phyloP scores from a whole-genome alignment of 345 rosid genomes.

The Gossypium longicalyx region DNA sequence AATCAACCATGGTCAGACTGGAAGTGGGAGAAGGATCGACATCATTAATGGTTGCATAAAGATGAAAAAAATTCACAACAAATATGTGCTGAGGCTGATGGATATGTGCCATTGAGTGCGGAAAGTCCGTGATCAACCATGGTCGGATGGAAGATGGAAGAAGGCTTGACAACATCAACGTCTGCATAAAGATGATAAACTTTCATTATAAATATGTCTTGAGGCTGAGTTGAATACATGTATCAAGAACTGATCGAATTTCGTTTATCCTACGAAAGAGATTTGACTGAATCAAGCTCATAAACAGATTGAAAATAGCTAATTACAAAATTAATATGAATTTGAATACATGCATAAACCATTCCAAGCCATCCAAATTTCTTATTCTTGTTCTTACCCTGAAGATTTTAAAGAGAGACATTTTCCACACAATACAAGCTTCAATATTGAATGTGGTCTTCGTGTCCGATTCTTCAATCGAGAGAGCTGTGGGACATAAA shows the following conservation, averaged over 20 bases:
- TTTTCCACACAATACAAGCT: slow-evolving; percentile 67
- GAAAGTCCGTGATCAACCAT: no score
- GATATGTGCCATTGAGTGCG: no score
- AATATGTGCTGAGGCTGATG: no score
- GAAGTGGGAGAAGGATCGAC: not conserved
- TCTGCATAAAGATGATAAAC: no score
- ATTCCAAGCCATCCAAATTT: slow-evolving; percentile 16
- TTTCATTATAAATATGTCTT: no score
- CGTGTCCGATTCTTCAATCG: slow-evolving; percentile 55
- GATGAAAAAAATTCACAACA: not conserved
- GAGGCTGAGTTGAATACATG: no score
- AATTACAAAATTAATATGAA: slow-evolving; percentile 30
- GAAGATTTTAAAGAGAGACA: slow-evolving; percentile 59
- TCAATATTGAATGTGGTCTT: slow-evolving; percentile 61
- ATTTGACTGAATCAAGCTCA: slow-evolving; percentile 13
- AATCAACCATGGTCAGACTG: no score
- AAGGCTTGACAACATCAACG: no score
- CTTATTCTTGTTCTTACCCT: slow-evolving; percentile 33
- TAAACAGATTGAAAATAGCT: slow-evolving; percentile 33
- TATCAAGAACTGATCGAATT: no score
- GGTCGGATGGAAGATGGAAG: no score
- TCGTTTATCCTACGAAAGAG: slow-evolving; percentile 4
- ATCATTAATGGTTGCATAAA: slow-evolving; percentile 3
- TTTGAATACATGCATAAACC: not conserved
- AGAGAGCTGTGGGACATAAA: slow-evolving; percentile 44